Conservation (phyloP, 441 rosid genomes). For the Syzygium syzygioides region DNA sequence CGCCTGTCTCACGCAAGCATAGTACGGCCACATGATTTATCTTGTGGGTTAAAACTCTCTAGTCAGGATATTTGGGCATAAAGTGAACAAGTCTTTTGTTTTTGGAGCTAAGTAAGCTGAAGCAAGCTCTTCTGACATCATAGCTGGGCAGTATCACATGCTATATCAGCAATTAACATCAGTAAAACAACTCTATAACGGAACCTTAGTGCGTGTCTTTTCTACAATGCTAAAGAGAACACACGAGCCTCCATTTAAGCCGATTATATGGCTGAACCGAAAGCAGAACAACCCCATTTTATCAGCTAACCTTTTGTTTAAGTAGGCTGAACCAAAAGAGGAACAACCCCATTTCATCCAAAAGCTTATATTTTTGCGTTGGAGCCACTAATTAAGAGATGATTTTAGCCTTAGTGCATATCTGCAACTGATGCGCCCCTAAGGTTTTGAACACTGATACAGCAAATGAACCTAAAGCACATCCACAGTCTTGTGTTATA, state of each 20-base stretch:
- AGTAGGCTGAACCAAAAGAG: not conserved
- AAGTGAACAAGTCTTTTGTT: not conserved
- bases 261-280: not conserved
- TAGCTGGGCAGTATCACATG: not conserved
- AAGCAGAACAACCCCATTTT: not conserved
- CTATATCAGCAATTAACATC: not conserved
- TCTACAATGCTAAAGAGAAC: not conserved
- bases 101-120: not conserved
- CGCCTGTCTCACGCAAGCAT: not conserved
- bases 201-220: not conserved
- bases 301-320: not conserved
- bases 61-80: not conserved
- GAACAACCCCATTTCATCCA: not conserved
- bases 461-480: not conserved
- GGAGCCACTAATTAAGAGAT: not conserved
- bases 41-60: not conserved
- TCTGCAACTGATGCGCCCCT: not conserved
- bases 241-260: not conserved
- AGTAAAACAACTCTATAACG: not conserved
- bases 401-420: not conserved
- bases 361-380: not conserved
- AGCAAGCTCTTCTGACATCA: not conserved
- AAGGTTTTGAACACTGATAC: not conserved
- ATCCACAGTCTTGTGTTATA: not conserved
- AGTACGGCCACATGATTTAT: not conserved